Conservation (phyloP, 1,284 basidiomycete genomes). For the Ceratobasidium sp. region DNA sequence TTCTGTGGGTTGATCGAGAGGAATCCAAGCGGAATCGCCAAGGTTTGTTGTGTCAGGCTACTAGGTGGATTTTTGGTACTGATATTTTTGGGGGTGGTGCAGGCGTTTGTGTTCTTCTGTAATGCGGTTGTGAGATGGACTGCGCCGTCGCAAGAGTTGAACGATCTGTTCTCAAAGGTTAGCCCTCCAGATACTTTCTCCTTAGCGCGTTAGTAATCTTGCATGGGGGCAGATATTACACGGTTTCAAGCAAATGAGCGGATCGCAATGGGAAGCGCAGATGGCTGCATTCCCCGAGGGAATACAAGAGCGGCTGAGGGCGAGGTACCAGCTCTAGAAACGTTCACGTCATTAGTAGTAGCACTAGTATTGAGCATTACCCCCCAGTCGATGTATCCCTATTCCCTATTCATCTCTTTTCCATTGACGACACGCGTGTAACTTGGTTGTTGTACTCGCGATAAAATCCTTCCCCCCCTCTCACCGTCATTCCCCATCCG, state of each 20-base stretch:
- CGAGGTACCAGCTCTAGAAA: constrained; percentile 79
- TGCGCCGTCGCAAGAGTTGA: constrained; percentile 87
- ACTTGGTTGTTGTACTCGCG: too few species aligned
- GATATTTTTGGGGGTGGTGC: background rate
- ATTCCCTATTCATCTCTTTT: constrained; percentile 27
- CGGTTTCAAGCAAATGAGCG: constrained; percentile 88
- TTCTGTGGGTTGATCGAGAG: constrained; percentile 96
- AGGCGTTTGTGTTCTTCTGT: constrained; percentile 95
- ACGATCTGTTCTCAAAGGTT: constrained; percentile 85
- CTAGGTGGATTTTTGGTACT: background rate
- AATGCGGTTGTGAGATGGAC: constrained; percentile 97
- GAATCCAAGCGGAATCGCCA: constrained; percentile 91
- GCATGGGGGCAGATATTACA: constrained; percentile 69
- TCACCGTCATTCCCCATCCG: too few species aligned
- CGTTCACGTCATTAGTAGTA: too few species aligned
- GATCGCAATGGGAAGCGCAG: constrained; percentile 81
- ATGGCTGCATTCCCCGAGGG: constrained; percentile 80
- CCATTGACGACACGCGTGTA: background rate
- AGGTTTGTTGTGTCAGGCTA: constrained; percentile 53
- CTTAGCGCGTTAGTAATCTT: background rate
- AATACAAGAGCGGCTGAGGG: constrained; percentile 81
- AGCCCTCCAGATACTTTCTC: constrained; percentile 44
- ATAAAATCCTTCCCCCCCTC: too few species aligned
- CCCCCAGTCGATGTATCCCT: constrained; percentile 27
- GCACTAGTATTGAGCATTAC: background rate